A percentile compares a stretch with the other conserved stretches of the same genome.
Conservation (phyloP, 2,329 filamentous ascomycete species). For the Aulographum hederae region DNA sequence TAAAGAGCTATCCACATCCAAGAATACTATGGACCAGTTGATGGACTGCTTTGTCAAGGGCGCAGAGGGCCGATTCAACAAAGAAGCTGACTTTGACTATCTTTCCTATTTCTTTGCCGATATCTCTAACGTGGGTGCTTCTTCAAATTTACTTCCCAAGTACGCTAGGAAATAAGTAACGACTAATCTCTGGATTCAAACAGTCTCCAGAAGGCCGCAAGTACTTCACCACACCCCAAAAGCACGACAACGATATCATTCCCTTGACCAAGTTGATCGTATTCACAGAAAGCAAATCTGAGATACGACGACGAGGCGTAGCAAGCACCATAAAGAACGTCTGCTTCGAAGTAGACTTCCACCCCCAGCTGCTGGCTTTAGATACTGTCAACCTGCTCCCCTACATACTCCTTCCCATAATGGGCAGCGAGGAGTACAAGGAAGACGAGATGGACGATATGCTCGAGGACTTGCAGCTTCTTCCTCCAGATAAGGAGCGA, state of each 20-base stretch:
- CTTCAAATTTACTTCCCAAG: neutral
- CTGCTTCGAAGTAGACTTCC: slow-evolving; percentile 61
- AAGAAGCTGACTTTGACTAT: slow-evolving; percentile 75
- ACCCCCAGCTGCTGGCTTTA: slow-evolving; percentile 44
- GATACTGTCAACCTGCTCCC: slow-evolving; percentile 61
- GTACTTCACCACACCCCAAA: slow-evolving; percentile 56
- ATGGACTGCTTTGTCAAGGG: slow-evolving; percentile 95
- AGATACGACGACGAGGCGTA: slow-evolving; percentile 79
- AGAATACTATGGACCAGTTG: slow-evolving; percentile 68
- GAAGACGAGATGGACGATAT: slow-evolving; percentile 75
- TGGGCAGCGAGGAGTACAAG: slow-evolving; percentile 71
- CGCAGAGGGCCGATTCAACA: slow-evolving; percentile 65
- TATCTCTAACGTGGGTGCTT: slow-evolving; percentile 46
- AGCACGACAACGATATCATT: slow-evolving; percentile 60
- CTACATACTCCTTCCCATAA: slow-evolving; percentile 76
- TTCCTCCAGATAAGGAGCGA: slow-evolving; percentile 76
- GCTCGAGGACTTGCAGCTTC: slow-evolving; percentile 75
- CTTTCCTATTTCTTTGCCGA: slow-evolving; percentile 89
- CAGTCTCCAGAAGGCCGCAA: slow-evolving; percentile 53
- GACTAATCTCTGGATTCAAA: too few relatives aligned
- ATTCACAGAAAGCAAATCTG: slow-evolving; percentile 78
- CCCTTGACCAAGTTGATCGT: slow-evolving; percentile 84
- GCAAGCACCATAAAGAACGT: slow-evolving; percentile 90
- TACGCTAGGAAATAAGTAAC: slow-evolving; percentile 1
- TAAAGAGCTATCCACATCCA: slow-evolving; percentile 51